These are phyloP conservation scores for Coemansia sp. DNA, from an alignment of 192 early-diverging fungal species.

Conservation along the genomic window DNA sequence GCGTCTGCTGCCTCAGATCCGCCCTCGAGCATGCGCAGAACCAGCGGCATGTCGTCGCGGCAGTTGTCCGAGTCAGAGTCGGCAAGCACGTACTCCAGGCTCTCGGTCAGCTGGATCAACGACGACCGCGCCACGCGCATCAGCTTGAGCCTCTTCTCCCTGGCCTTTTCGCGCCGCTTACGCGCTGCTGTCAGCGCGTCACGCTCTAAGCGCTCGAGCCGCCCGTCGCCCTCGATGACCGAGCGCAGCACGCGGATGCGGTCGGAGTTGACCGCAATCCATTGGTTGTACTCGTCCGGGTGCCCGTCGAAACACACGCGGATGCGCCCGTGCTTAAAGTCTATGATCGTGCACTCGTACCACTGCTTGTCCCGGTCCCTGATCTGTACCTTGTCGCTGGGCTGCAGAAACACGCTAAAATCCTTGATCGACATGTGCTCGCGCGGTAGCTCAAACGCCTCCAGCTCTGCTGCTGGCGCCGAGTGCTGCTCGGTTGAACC, in stretches of 20 bases:
- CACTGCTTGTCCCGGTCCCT: slow-evolving; percentile 53
- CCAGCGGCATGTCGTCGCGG: slow-evolving; percentile 33
- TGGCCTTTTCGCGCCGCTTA: slow-evolving; percentile 26
- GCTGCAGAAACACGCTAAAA: slow-evolving; percentile 41
- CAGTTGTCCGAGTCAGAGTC: neutral
- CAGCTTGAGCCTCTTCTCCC: slow-evolving; percentile 24
- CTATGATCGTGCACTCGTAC: slow-evolving; percentile 49
- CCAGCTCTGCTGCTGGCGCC: slow-evolving; percentile 13
- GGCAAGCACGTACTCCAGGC: slow-evolving; percentile 46
- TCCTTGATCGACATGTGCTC: slow-evolving; percentile 51
- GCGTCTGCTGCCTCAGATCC: slow-evolving; percentile 15
- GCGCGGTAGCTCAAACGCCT: slow-evolving; percentile 44
- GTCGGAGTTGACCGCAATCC: slow-evolving; percentile 50
- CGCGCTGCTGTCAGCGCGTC: slow-evolving; percentile 27
- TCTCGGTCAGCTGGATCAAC: slow-evolving; percentile 43
- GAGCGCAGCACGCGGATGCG: slow-evolving; percentile 46
- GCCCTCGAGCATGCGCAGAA: slow-evolving; percentile 35
- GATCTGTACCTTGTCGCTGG: slow-evolving; percentile 44
- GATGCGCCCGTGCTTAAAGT: slow-evolving; percentile 45
- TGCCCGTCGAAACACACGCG: slow-evolving; percentile 41
- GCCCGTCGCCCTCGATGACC: slow-evolving; percentile 38
- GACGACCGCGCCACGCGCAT: slow-evolving; percentile 25
- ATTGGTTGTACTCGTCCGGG: slow-evolving; percentile 43
- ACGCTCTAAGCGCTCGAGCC: slow-evolving; percentile 32
- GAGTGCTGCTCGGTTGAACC: slow-evolving; percentile 13